These are phyloP conservation scores for Xylaria sp. DNA, from an alignment of 2,329 filamentous ascomycete species.

Conservation along the genomic window DNA sequence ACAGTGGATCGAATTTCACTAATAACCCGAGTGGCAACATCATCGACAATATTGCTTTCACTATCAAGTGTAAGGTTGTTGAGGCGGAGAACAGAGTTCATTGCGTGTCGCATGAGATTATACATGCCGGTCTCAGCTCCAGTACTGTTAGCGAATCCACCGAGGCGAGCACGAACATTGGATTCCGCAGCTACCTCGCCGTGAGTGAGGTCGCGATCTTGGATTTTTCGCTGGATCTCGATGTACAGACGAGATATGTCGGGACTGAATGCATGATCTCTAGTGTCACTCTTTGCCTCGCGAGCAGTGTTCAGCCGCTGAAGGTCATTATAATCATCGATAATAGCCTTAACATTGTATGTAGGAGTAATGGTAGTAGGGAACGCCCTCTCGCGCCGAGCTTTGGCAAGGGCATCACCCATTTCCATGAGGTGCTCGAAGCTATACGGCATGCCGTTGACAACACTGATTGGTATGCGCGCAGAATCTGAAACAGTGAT, in stretches of 20 bases:
- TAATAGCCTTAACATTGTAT: slow-evolving; percentile 43
- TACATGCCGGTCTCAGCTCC: slow-evolving; percentile 44
- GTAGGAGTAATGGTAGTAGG: slow-evolving; percentile 47
- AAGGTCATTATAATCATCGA: slow-evolving; percentile 50
- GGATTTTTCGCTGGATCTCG: slow-evolving; percentile 51
- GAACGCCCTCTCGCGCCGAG: slow-evolving; percentile 49
- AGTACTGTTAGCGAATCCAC: slow-evolving; percentile 43
- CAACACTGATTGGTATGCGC: neutral
- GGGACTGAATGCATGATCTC: slow-evolving; percentile 37
- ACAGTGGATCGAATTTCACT: slow-evolving; percentile 35
- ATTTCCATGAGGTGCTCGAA: slow-evolving; percentile 46
- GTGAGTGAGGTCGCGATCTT: slow-evolving; percentile 50
- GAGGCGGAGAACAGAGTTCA: slow-evolving; percentile 46
- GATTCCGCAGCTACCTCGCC: slow-evolving; percentile 38
- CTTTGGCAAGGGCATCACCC: slow-evolving; percentile 46
- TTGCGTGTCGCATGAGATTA: slow-evolving; percentile 46
- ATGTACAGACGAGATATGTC: slow-evolving; percentile 42
- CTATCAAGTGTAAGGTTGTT: slow-evolving; percentile 56
- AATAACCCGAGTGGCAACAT: slow-evolving; percentile 36
- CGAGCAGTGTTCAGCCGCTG: slow-evolving; percentile 42
- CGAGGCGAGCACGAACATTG: slow-evolving; percentile 42
- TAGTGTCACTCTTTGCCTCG: slow-evolving; percentile 22
- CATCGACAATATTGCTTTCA: slow-evolving; percentile 49
- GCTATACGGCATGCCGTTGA: slow-evolving; percentile 30
- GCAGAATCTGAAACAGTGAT: neutral